Conservation (phyloP, 208 protist species). For the Acanthamoeba lenticulata region DNA sequence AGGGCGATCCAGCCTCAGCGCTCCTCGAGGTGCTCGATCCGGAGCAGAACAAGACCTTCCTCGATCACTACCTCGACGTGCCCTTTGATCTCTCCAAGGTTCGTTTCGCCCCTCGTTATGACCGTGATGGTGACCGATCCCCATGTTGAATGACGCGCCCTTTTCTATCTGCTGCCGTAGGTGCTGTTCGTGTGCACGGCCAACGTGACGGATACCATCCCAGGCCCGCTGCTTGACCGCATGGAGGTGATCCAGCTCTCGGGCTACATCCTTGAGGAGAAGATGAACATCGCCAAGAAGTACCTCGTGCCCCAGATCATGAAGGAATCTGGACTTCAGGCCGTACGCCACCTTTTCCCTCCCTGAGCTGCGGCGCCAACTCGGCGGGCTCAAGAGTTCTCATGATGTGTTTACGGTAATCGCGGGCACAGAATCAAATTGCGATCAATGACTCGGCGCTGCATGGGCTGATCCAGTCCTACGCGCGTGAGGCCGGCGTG, state of each 20-base stretch:
- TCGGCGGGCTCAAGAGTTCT: too few species aligned
- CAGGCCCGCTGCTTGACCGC: conserved; percentile 88
- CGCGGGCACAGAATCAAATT: conserved; percentile 47
- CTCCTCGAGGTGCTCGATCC: conserved; percentile 92
- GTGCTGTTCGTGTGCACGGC: conserved; percentile 92
- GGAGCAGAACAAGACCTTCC: conserved; percentile 90
- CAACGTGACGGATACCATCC: conserved; percentile 89
- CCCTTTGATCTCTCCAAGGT: conserved; percentile 88
- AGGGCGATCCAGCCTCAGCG: conserved; percentile 89
- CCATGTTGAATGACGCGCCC: too few species aligned
- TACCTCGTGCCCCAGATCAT: conserved; percentile 53
- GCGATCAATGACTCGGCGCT: background rate
- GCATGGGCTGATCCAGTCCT: conserved; percentile 15
- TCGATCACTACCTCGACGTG: conserved; percentile 92
- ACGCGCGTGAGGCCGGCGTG: conserved; percentile 42
- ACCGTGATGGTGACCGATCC: background rate
- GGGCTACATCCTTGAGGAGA: conserved; percentile 86
- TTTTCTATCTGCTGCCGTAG: too few species aligned
- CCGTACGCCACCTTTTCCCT: background rate
- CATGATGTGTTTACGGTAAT: too few species aligned
- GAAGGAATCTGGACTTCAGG: background rate
- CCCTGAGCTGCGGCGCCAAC: too few species aligned
- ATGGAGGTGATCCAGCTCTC: conserved; percentile 90
- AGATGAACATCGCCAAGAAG: conserved; percentile 57
- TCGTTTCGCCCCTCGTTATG: background rate